phyloP scores from a whole-genome alignment of 768 basidiomycete genomes.

The Lentinula lateritia region DNA sequence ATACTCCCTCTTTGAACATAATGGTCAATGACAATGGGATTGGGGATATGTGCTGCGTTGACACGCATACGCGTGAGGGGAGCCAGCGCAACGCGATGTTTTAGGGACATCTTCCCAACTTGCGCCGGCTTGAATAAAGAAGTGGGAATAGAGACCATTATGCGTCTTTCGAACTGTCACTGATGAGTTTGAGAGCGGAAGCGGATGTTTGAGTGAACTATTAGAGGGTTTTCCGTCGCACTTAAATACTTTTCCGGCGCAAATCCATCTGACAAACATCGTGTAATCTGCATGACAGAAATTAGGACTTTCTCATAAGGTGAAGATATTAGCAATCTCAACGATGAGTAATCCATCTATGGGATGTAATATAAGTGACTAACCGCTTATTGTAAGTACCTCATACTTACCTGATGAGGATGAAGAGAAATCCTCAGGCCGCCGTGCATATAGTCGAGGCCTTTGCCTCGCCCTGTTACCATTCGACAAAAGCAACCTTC shows the following conservation, averaged over 20 bases:
- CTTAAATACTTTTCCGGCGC: neutral
- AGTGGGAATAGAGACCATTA: constrained; percentile 4
- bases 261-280: neutral
- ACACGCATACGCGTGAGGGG: constrained; percentile 28
- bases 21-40: constrained; percentile 19
- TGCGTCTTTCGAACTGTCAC: neutral
- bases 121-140: constrained; percentile 25
- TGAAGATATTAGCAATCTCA: neutral
- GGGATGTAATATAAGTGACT: neutral
- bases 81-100: constrained; percentile 28
- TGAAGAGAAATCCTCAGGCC: too few species aligned
- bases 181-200: neutral
- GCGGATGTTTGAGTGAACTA: too few species aligned
- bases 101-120: constrained; percentile 20
- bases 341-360: neutral
- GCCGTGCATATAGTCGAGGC: too few species aligned
- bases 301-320: neutral
- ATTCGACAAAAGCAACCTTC: too few species aligned
- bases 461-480: too few species aligned
- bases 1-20: constrained; percentile 23
- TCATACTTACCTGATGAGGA: too few species aligned
- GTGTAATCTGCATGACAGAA: neutral
- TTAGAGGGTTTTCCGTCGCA: neutral
- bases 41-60: constrained; percentile 15
- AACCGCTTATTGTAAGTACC: neutral